Base-by-base conservation (phyloP, 176 grass and related monocot species). In the maize (Zea mays) region DNA sequence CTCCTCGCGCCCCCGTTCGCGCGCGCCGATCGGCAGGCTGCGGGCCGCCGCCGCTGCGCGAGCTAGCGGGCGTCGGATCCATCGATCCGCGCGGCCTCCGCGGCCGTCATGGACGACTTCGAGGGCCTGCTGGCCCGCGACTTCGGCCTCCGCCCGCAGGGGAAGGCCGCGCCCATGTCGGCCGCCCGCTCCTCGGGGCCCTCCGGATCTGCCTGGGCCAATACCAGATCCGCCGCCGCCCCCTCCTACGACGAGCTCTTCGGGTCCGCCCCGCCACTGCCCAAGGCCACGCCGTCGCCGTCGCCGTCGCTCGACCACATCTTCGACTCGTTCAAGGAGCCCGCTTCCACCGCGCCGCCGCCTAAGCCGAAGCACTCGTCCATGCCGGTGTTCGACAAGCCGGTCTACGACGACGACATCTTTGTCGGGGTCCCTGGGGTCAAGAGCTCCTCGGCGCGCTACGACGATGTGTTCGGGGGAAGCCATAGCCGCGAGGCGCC, bases 121-220 rank as follows among this genome's bases (percentile, higher is more conserved):
- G 68, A 87, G 39, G 86, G 85, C 82, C 59, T 88, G 56, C 85
- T 92, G 81, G 69, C 75, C 62, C 82, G 86, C 21, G 90, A 92
- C 79, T 92, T 92, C 80, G 90, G 86, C 66, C 72, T 92, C 54
- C 83, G 90, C 15, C 90, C 86, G 5, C 65, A 79, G 79, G 86
- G 90, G 7, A 92, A 89, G 67, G 80, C 86, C 8, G 76, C 90
- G 49, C 90, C 90, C 86, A 91, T 91, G 90, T 74, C 86, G 44
- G 75, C 88, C 16, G 85, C 88, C 39, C 82, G 85, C 63, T 11
- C 83, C 73, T 73, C 71, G 60, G 5, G 70, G n/a, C 3, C 86
- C 61, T 36, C 83, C 59, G 75, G 79, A 52, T 73, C 76, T 66
- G 64, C 56, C 10, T 81, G 85, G 87, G 10, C 64, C 43, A 79